These are phyloP conservation scores for Neopestalotiopsis sp. DNA, from an alignment of 2,329 filamentous ascomycete genomes.

Conservation along the genomic window DNA sequence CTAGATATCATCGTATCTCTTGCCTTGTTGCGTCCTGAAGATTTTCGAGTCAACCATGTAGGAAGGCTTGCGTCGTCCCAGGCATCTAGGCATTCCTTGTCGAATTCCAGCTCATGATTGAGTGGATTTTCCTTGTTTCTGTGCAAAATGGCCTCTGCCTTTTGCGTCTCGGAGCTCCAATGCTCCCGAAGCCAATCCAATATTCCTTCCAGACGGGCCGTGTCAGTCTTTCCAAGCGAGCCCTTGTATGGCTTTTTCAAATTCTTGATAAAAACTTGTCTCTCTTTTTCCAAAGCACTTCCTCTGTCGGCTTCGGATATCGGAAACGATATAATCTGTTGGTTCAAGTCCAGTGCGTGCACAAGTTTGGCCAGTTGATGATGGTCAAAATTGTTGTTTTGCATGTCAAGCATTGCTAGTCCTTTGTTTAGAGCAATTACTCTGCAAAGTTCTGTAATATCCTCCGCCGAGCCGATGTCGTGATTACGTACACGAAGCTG, in stretches of 20 bases:
- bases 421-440: slow-evolving; percentile 54
- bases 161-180: slow-evolving; percentile 32
- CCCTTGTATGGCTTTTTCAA: slow-evolving; percentile 23
- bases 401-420: slow-evolving; percentile 58
- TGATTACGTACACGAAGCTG: slow-evolving; percentile 63
- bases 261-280: slow-evolving; percentile 26
- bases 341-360: slow-evolving; percentile 33
- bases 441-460: slow-evolving; percentile 48
- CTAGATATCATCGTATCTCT: slow-evolving; percentile 7
- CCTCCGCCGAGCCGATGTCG: slow-evolving; percentile 51
- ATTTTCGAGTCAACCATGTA: slow-evolving; percentile 24
- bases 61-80: slow-evolving; percentile 34
- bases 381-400: slow-evolving; percentile 58
- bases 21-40: slow-evolving; percentile 7
- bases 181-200: slow-evolving; percentile 29
- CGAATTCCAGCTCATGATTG: slow-evolving; percentile 28
- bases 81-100: slow-evolving; percentile 30
- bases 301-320: slow-evolving; percentile 30
- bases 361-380: slow-evolving; percentile 35
- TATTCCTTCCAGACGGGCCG: slow-evolving; percentile 30
- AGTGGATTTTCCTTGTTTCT: slow-evolving; percentile 28
- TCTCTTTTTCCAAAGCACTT: slow-evolving; percentile 33
- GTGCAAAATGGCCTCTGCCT: slow-evolving; percentile 25
- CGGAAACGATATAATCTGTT: slow-evolving; percentile 37
- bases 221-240: slow-evolving; percentile 29